phyloP scores from a whole-genome alignment of 129 eudicot species.

The Flaveria bidentis region DNA sequence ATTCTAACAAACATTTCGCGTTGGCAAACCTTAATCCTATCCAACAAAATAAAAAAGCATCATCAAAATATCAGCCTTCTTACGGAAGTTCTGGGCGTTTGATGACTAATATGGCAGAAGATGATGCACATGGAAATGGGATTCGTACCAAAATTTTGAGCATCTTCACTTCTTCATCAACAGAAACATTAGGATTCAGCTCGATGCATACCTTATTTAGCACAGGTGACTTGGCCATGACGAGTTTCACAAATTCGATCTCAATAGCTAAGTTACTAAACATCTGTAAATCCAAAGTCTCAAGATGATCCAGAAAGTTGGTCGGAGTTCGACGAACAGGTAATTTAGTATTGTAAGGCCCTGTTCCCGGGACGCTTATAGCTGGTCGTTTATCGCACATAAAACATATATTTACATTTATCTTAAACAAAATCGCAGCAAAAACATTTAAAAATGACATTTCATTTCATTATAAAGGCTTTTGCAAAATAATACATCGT shows the following conservation, averaged over 20 bases:
- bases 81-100: not conserved
- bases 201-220: constrained; percentile 3
- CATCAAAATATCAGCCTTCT: not conserved
- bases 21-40: not conserved
- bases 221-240: constrained; percentile 27
- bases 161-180: constrained; percentile 15
- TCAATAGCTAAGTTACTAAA: not conserved
- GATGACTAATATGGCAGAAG: not conserved
- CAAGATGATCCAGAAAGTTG: constrained; percentile 9
- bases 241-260: constrained; percentile 25
- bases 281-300: not conserved
- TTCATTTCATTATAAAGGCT: no score
- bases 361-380: no score
- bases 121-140: constrained; percentile 13
- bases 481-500: no score
- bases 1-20: not conserved
- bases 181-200: not conserved
- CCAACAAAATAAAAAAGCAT: not conserved
- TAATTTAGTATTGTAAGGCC: no score
- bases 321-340: no score
- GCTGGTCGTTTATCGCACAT: no score
- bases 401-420: no score
- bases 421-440: no score
- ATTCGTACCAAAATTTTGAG: not conserved
- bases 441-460: no score